Percentiles rank a stretch among this genome's conserved stretches.
These are phyloP conservation scores for Ascomycota sp. DNA, from an alignment of 2,329 filamentous ascomycete genomes.

Conservation along the genomic window DNA sequence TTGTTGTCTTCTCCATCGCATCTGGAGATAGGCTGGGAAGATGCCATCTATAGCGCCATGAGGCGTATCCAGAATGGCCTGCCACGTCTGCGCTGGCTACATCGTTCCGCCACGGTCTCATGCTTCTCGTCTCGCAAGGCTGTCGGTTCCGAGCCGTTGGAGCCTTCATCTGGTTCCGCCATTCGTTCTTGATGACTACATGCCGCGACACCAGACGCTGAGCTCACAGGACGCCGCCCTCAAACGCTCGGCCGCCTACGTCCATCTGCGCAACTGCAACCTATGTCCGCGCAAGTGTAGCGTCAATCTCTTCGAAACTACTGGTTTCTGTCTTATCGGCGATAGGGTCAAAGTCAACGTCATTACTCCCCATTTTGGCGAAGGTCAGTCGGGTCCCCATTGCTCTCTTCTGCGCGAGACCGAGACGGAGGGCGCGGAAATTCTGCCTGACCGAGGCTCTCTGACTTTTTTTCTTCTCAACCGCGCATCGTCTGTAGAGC, in stretches of 20 bases:
- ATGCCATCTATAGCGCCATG: no score
- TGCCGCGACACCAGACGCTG: slow-evolving; percentile 50
- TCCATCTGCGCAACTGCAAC: slow-evolving; percentile 60
- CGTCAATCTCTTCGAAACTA: slow-evolving; percentile 63
- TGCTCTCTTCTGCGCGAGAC: background rate
- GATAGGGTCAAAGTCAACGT: slow-evolving; percentile 61
- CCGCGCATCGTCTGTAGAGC: slow-evolving; percentile 33
- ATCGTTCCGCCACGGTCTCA: no score
- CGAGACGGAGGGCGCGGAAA: no score
- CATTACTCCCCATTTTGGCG: slow-evolving; percentile 70
- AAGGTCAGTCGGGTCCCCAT: slow-evolving; percentile 25
- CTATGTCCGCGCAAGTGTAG: slow-evolving; percentile 59
- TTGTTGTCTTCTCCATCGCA: no score
- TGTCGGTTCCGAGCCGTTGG: no score
- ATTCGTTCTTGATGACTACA: slow-evolving; percentile 57
- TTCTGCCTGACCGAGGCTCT: no score
- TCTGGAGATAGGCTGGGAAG: no score
- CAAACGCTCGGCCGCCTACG: slow-evolving; percentile 55
- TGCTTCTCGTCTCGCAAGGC: no score
- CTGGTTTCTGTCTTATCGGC: slow-evolving; percentile 60
- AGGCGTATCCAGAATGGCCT: no score
- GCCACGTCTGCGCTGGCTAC: no score
- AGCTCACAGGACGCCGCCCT: slow-evolving; percentile 46
- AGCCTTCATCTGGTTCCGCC: slow-evolving; percentile 34
- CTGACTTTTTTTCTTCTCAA: no score